These are phyloP conservation scores for Pythium aquatile DNA, from an alignment of 352 stramenopile genomes.

Conservation along the genomic window DNA sequence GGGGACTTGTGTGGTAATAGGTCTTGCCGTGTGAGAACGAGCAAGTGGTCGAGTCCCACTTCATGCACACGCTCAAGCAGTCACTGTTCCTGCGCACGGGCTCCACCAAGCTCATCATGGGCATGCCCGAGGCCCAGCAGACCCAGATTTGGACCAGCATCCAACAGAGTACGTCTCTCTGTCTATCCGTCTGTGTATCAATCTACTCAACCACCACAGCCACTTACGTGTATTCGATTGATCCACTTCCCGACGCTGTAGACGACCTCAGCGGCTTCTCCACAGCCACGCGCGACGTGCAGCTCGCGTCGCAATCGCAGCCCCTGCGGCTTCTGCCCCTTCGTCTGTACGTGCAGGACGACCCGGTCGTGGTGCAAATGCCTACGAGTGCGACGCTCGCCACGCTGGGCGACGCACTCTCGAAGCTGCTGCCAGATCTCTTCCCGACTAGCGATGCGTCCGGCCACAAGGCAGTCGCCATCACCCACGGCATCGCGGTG, in stretches of 20 bases:
- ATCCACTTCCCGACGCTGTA: neutral
- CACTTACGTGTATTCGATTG: neutral
- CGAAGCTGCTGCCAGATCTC: conserved; percentile 61
- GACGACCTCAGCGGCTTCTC: conserved; percentile 44
- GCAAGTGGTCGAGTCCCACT: conserved; percentile 71
- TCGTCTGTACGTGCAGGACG: conserved; percentile 57
- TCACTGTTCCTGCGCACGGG: conserved; percentile 68
- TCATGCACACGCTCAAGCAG: conserved; percentile 87
- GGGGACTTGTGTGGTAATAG: neutral
- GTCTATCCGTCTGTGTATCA: neutral
- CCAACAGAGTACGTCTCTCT: conserved; percentile 43
- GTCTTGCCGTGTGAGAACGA: conserved; percentile 78
- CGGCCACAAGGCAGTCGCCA: conserved; percentile 10
- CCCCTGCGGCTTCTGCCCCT: conserved; percentile 54
- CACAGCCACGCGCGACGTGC: conserved; percentile 44
- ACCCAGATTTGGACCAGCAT: conserved; percentile 80
- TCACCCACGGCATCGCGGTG: conserved; percentile 53
- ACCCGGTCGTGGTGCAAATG: conserved; percentile 62
- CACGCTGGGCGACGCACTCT: conserved; percentile 53
- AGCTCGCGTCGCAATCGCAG: conserved; percentile 36
- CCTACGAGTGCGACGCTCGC: conserved; percentile 51
- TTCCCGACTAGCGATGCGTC: conserved; percentile 28
- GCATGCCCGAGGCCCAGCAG: conserved; percentile 73
- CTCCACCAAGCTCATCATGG: conserved; percentile 82
- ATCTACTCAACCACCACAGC: neutral